Conservation (phyloP, 2,329 filamentous ascomycete species). For the Cladobotryum protrusum region DNA sequence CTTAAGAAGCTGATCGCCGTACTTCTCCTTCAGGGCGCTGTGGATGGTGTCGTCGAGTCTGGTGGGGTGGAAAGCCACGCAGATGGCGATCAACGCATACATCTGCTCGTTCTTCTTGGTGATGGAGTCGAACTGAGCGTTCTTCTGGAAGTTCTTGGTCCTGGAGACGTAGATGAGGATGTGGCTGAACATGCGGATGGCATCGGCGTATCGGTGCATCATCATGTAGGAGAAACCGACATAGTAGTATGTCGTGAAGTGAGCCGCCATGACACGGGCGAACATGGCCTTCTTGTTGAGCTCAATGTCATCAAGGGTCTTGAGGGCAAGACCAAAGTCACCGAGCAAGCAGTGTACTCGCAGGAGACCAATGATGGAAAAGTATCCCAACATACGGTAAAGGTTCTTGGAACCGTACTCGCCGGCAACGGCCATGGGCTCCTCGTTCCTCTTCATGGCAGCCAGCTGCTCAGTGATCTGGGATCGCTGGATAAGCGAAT, state of each 20-base stretch:
- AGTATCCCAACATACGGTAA: conserved; percentile 98
- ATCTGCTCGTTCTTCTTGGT: conserved; percentile 99
- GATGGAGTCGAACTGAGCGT: conserved; percentile 94
- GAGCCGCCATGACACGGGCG: conserved; percentile 96
- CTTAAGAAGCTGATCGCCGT: conserved; percentile 94
- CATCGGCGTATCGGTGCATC: conserved; percentile 99
- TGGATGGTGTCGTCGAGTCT: conserved; percentile 98
- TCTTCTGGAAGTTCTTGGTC: conserved; percentile 99
- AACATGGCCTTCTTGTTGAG: conserved; percentile 99
- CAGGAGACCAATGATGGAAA: conserved; percentile 95
- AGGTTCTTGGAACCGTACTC: conserved; percentile 92
- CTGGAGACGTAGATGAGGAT: conserved; percentile 97
- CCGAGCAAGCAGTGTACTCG: conserved; percentile 94
- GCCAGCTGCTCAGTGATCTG: conserved; percentile 97
- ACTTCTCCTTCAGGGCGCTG: conserved; percentile 96
- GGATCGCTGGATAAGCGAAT: conserved; percentile 96
- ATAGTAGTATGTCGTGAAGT: conserved; percentile 99
- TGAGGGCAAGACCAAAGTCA: conserved; percentile 95
- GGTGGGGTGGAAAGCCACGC: conserved; percentile 95
- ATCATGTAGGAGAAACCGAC: conserved; percentile 99
- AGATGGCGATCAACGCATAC: conserved; percentile 98
- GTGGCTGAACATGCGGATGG: conserved; percentile 99
- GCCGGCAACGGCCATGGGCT: conserved; percentile 78
- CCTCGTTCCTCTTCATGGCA: conserved; percentile 90
- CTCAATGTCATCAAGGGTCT: conserved; percentile 98